Evolutionary conservation across 1,139 yeast genomes (phyloP), one percentile per base, ranked within the genome.

Genomic region (Torulaspora pretoriensis): DNA sequence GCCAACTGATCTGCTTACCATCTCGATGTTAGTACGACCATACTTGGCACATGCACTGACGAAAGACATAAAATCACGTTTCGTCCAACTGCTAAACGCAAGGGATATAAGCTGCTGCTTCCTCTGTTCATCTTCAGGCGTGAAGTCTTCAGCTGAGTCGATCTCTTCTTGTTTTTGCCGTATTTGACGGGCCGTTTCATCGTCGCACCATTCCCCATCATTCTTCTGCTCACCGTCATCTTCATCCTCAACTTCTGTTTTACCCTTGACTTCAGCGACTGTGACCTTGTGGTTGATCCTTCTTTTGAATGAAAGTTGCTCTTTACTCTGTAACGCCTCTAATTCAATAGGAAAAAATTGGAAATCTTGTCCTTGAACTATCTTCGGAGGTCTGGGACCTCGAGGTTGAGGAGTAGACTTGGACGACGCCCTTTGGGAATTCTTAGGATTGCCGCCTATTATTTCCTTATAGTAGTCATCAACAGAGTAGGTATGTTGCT

Each of bases 401-500:
- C 73, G 74, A 3, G 78, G 73, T 23, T 73, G 72, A 30, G 73
- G 70, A 0, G 72, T 62, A 1, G 65, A 53, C 53, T 70, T 75
- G 49, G 63, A 63, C 10, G 57, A 52, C 1, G 52, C 38, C 46
- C 56, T 60, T 8, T 56, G 52, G 9, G 49, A 47, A 25, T 29
- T 40, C 12, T 47, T 46, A 7, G 39, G 45, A 27, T 38, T 40
- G 17, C 61, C 61, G 8, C 64, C 64, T 30, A 61, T 60, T 25
- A 86, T 87, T 52, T 86, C 96, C 57, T 85, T 86, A 60, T 89
- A 89, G 61, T 89, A 89, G 37, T 83, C 84, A 64, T 90, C 97
- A 44, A 89, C 81, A 0, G 92, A 83, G 60, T 89, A 90, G 4
- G 87, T 84, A 56, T 83, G 87, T 53, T 89, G 96, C 57, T 88